Evolutionary conservation across 345 rosid species (phyloP), one percentile per base, ranked within the genome.

Genomic region (Erodium maritimum): DNA sequence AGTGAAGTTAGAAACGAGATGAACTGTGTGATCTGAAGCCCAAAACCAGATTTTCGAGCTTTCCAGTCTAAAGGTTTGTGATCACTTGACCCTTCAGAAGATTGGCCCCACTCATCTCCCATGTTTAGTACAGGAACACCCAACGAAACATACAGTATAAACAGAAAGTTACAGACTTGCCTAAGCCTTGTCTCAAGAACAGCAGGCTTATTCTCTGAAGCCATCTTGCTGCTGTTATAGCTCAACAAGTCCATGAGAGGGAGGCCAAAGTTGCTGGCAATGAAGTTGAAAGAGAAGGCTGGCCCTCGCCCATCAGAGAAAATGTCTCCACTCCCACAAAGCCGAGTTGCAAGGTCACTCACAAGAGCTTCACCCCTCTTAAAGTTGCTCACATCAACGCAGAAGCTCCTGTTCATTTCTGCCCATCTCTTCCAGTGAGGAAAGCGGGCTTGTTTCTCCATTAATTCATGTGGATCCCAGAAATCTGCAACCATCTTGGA

Each of bases 381-480:
- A 73, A 93, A 88, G 37, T 78, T 85, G 71, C 95, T 76, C 22
- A 84, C 65, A 67, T 91, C 85, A 2, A 56, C 52, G 61, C 93
- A 86, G 63, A 78, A 91, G 58, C 78, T 81, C 52, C 84, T 42
- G 55, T 86, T 91, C 50, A 88, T 64, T 72, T 88, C 93, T 0
- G 84, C 96, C 90, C 90, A 91, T 71, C 77, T 69, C 79, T 81
- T 88, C 98, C 98, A 88, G 69, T 91, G 98, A 14, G 95, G 95
- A 68, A 91, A 88, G 34, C 45, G 55, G 21, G 65, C 66, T 59
- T 77, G 83, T 72, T 75, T 75, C n/a, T 79, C 62, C 50, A 1
- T 57, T 56, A 58, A 23, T 24, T 66, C 68, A 25, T 61, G 70
- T 19, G 95, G 95, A 52, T 85, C 82, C 91, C 85, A 89, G 45